Conservation (phyloP, 805 yeast species). For the Myxozyma geophila region DNA sequence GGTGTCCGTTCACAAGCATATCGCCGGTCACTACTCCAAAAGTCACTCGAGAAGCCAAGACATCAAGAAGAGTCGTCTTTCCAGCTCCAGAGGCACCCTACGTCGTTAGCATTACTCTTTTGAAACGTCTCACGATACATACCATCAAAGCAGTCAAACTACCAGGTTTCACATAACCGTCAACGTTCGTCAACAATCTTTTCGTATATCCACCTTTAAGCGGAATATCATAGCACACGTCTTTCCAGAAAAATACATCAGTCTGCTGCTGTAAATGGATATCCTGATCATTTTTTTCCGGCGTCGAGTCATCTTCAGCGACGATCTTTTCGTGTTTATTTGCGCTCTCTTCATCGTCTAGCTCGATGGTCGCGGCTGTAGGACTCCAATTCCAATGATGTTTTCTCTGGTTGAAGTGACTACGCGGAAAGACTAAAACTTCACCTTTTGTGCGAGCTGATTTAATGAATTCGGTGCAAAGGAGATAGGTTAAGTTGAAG, state of each 20-base stretch:
- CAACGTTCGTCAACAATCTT: conserved; percentile 65
- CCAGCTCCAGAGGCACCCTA: conserved; percentile 85
- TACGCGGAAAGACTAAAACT: conserved; percentile 27
- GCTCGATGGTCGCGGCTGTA: conserved; percentile 10
- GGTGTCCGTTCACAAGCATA: conserved; percentile 70
- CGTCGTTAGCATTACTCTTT: not conserved
- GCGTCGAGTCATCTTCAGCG: conserved; percentile 10
- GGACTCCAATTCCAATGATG: conserved; percentile 2
- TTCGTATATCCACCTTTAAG: conserved; percentile 60
- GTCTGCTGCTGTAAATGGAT: conserved; percentile 31
- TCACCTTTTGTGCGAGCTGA: conserved; percentile 37
- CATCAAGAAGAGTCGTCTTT: conserved; percentile 71
- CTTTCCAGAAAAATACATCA: conserved; percentile 76
- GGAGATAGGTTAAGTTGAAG: conserved; percentile 59
- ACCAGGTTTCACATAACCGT: conserved; percentile 85
- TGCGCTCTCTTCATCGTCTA: conserved; percentile 30
- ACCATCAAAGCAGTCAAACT: conserved; percentile 76
- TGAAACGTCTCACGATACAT: not conserved
- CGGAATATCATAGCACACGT: conserved; percentile 70
- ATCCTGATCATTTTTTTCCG: not conserved
- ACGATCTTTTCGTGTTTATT: conserved; percentile 10
- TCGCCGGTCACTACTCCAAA: conserved; percentile 77
- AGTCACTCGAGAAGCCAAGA: conserved; percentile 70
- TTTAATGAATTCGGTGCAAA: conserved; percentile 59
- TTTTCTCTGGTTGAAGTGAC: conserved; percentile 14